Evolutionary conservation across 108 stramenopile genomes (phyloP), one percentile per base, ranked within the genome.

Genomic region (Pseudonitzschia pungens): DNA sequence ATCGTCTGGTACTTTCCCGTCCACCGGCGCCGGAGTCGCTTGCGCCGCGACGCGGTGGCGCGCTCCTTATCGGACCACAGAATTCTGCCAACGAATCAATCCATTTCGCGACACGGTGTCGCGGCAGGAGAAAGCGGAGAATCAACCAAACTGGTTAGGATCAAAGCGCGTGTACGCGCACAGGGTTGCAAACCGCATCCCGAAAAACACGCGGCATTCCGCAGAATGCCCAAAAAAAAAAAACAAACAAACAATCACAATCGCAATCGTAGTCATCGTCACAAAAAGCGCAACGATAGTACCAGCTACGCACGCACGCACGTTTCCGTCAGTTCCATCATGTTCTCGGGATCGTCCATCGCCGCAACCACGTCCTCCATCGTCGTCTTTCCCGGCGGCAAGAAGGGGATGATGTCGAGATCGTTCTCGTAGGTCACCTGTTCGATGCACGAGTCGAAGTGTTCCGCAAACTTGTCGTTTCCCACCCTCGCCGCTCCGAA

Each of bases 401-500:
- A 42, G 45, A 76, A 76, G 5, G 75, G 75, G 21, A 76, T 68
- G 4, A 76, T 33, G 22, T 76, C 75, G 32, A 76, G 51, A 36
- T 76, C 50, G 57, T 58, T 68, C 33, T 76, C 75, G 45, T 76
- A 76, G 29, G 75, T 40, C 9, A 55, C 60, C 40, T 76, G 75
- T 1, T 59, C 31, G 22, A 75, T 26, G 44, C 22, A 0, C 22
- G 12, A 0, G 15, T 74, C 64, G 45, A 41, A 67, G 54, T 70
- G 55, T 4, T 24, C 2, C 1, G 22, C 69, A 60, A 76, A 76
- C 24, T 2, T 24, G 6, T 56, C 10, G n/a, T 76, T 60, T 14
- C 75, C 75, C 18, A 76, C 75, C 28, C 75, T 28, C 26, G 75
- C 50, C 1, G 75, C 51, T 8, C 65, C 75, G 53, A 76, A 76